Base-by-base conservation (phyloP, 2,329 filamentous ascomycete species). In the Ophiocordyceps australis region DNA sequence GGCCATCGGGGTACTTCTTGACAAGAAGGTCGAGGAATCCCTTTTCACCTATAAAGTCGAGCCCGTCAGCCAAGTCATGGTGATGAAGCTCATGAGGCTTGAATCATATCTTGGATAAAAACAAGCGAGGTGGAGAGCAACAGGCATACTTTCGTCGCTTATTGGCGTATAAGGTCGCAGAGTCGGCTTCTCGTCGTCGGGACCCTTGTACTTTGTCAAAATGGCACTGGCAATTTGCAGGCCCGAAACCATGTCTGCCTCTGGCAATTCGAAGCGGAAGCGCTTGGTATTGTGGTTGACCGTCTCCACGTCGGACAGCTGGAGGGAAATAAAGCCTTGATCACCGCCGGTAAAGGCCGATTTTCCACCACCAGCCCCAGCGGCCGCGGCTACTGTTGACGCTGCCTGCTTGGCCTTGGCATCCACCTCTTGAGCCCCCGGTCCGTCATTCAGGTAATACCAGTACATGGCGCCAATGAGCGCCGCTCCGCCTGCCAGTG, bases 221-320 rank as follows among this genome's bases (percentile, higher is more conserved):
- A 98, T 54, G 23, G 83, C 85, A 65, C 81, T 93, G 30, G 86
- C 73, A 35, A 93, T 59, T 19, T 66, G 55, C 31, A 98, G 58
- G 23, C 89, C 89, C 30, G 80, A 86, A 27, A 92, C 75, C 54
- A 76, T 70, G 47, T 93, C 77, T 34, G 70, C 62, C 49, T 91
- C 79, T 11, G 81, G 80, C 22, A 95, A 71, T 42, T 75, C 72
- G 55, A 98, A 95, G 40, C 79, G 74, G 47, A 95, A 64, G 41
- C 69, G 74, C 72, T 95, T 95, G 41, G 83, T 91, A 64, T 95
- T 95, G 65, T 85, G 78, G 62, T 82, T 94, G 57, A 94, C 55
- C 23, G 62, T 55, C 55, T 92, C 77, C 25, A 83, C 66, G 29
- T 75, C 71, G 29, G 81, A 69, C 29, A 95, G 63, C 56, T 78